A percentile compares a stretch with the other conserved stretches of the same genome.
These are phyloP conservation scores for Jatropha podagrica DNA, from an alignment of 441 rosid species.

Conservation along the genomic window DNA sequence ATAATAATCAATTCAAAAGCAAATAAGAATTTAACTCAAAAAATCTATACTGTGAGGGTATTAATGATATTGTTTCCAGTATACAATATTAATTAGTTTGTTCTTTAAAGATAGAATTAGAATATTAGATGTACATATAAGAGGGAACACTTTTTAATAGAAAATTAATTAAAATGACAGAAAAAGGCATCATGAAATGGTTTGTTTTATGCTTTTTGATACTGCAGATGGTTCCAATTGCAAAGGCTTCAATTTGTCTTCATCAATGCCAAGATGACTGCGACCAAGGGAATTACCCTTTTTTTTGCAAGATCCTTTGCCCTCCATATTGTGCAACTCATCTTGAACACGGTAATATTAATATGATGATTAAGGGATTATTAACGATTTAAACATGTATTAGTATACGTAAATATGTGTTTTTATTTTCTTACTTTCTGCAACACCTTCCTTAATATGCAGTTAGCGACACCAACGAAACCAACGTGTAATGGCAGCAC, in stretches of 20 bases:
- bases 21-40: not conserved
- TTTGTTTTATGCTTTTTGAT: not conserved
- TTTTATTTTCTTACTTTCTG: too few relatives aligned
- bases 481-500: too few relatives aligned
- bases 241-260: not conserved
- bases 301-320: not conserved
- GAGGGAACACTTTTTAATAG: too few relatives aligned
- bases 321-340: not conserved
- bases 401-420: too few relatives aligned
- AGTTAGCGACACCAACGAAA: too few relatives aligned
- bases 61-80: not conserved
- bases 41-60: not conserved
- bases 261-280: not conserved
- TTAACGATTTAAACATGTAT: too few relatives aligned
- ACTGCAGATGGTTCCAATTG: not conserved
- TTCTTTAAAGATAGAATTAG: too few relatives aligned
- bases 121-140: too few relatives aligned
- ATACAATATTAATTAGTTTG: too few relatives aligned
- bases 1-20: not conserved
- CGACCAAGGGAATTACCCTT: not conserved
- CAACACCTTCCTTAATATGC: too few relatives aligned
- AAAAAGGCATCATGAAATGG: not conserved
- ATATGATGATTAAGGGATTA: too few relatives aligned
- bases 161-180: not conserved
- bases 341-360: not conserved